Base-by-base conservation (phyloP, 73 alveolate genomes). In the Blepharisma stoltei region DNA sequence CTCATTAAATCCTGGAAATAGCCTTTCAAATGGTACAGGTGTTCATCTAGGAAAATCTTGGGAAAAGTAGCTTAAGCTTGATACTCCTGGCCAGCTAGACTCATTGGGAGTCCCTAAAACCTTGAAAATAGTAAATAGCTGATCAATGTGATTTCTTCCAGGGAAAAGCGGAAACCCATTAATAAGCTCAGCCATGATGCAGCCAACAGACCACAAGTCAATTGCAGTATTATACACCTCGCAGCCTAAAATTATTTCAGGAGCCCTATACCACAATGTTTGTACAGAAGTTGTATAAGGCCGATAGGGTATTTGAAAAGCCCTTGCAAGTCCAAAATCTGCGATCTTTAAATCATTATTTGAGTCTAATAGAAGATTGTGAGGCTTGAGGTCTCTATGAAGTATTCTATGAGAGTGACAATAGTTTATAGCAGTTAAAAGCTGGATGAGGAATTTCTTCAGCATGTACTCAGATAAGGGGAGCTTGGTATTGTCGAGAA, bases 331-430 rank as follows among this genome's bases (percentile, higher is more conserved):
- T 32, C 91, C 91, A 54, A 84, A 84, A 70, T 84, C 91, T 20
- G 85, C 88, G 9, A 84, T 83, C 69, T 84, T 84, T 37, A 78
- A 45, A 70, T 81, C 75, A 50, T 78, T 84, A 37, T 82, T 78
- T 32, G 55, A 68, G 70, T 73, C 82, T 6, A 90, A 83, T 45
- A 90, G 86, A 73, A 90, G 77, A 67, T 90, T 88, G 70, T 88
- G 92, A 6, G 95, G 95, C 71, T 88, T 88, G 54, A 88, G 83
- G 71, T 88, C 95, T 11, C 95, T 71, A 67, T 88, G 95, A 38
- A 88, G 83, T 53, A 88, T 84, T 55, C 81, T 84, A 54, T 83
- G 53, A 20, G 68, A 65, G 68, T 88, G 95, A 78, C 83, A 76
- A 77, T 88, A 88, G 37, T 71, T 79, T 43, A 88, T 71, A 6